Evolutionary conservation across 441 rosid species (phyloP), one percentile per base, ranked within the genome.

Genomic region (Raphanus hybrid): DNA sequence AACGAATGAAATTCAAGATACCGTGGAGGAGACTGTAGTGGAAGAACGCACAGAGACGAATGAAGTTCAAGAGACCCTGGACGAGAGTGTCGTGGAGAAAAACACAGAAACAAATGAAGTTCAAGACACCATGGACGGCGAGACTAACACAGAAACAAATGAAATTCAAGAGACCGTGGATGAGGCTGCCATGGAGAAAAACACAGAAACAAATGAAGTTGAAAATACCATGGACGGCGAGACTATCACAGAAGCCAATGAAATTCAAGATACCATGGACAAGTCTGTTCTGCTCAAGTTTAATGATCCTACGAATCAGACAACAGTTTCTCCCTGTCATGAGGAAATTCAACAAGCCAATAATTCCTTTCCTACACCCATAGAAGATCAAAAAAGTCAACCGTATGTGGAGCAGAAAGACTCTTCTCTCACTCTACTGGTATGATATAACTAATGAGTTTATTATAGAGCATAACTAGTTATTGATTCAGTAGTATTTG

Each of bases 101-200:
- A 39, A 27, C 50, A 45, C 71, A 66, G 85, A 65, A 64, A 48
- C 39, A 35, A 50, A 29, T 67, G 58, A 54, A 50, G 54, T 58
- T 27, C 83, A 84, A 70, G 86, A 86, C 64, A 54, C 80, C 68
- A 32, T 72, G 29, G 81, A 71, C 15, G 84, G 6, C 6, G 57
- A 77, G 76, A 75, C 66, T 6, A n/a, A 26, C 39, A 80, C 67
- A 58, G 86, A 72, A 50, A 50, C 45, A 41, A 66, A 48, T 73
- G 64, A 61, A 62, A 34, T 66, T 50, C 83, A 84, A 75, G 87
- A 85, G 67, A 54, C 80, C 55, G 18, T 71, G 23, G 78, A 68
- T 12, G 84, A 78, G 74, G 74, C 62, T 65, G 81, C 71, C 27
- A 14, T 5, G 43, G 71, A 50, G 76, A 78, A 61, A 1, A n/a